Conservation (phyloP, 768 basidiomycete species). For the Pleurotus sapidus region DNA sequence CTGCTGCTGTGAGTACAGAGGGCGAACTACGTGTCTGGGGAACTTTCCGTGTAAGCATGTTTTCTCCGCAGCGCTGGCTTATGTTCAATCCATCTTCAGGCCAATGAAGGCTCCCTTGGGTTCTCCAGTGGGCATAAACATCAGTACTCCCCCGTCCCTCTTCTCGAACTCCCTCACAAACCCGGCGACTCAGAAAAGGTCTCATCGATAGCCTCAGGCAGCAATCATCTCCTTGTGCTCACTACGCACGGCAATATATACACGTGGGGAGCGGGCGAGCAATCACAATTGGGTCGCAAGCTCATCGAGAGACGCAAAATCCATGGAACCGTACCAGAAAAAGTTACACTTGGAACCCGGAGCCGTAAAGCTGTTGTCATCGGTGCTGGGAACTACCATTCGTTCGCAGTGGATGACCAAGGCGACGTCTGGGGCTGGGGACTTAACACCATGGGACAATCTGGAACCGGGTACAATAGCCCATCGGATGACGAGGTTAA, state of each 20-base stretch:
- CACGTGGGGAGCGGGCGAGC: constrained; percentile 89
- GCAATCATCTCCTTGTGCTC: constrained; percentile 87
- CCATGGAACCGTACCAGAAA: constrained; percentile 86
- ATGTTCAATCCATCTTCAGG: constrained; percentile 34
- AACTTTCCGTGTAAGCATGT: constrained; percentile 73
- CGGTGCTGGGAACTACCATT: constrained; percentile 83
- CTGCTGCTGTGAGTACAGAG: constrained; percentile 74
- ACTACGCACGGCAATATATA: constrained; percentile 87
- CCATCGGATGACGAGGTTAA: constrained; percentile 52
- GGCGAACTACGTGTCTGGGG: constrained; percentile 89
- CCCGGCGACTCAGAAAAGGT: constrained; percentile 70
- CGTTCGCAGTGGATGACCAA: constrained; percentile 83
- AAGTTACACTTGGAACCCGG: constrained; percentile 72
- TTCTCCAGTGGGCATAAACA: constrained; percentile 67
- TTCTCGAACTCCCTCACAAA: constrained; percentile 57
- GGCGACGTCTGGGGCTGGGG: constrained; percentile 95
- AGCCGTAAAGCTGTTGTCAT: constrained; percentile 56
- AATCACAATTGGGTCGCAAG: constrained; percentile 88
- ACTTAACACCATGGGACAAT: constrained; percentile 87
- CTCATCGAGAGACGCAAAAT: constrained; percentile 87
- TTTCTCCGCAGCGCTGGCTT: background rate
- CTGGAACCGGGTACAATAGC: constrained; percentile 54
- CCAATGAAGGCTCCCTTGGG: constrained; percentile 79
- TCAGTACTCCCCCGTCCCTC: constrained; percentile 63
- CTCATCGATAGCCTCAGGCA: constrained; percentile 73